Evolutionary conservation across 2,329 filamentous ascomycete genomes (phyloP), one percentile per base, ranked within the genome.

Genomic region (Trichoderma koningiopsis): DNA sequence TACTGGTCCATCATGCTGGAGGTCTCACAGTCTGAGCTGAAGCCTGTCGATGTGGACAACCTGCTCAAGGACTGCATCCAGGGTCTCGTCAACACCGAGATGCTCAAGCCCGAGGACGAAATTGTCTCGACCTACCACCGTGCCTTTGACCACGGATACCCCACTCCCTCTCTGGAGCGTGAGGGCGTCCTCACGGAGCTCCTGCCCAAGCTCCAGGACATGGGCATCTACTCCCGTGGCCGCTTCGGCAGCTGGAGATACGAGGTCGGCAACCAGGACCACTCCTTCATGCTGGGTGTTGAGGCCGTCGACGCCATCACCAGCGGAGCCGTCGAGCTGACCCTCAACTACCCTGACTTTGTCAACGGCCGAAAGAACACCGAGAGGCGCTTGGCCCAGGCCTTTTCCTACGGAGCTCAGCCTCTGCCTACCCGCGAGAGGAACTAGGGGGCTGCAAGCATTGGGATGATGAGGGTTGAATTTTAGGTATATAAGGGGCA

Each of bases 1-100:
- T 99, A 99, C 89, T 99, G 96, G 96, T 98, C 95, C 73, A 96
- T 99, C 86, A 99, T 99, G 96, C 85, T 99, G 75, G 96, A 99
- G 83, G 92, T 99, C 71, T 98, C 96, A 37, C 93, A 99, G 83
- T 98, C 95, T 37, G 89, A 88, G 77, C 89, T 97, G 91, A 99
- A 99, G 88, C 93, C 94, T 49, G 94, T 98, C 37, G 90, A 98
- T 81, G 85, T 92, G 76, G 89, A 89, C 76, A 97, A 91, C 81
- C 83, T 99, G 72, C 86, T 99, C 76, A 88, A 88, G 81, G 94
- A 99, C 78, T 96, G 89, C 77, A 98, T 99, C 80, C 92, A 97
- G 84, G 96, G 96, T 77, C 91, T 98, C 62, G 88, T 99, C 86
- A 98, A 97, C 88, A 99, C 96, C 22, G 92, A 97, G 74, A 97